Conservation (phyloP, 2,329 filamentous ascomycete species). For the Fusarium pseudograminearum region DNA sequence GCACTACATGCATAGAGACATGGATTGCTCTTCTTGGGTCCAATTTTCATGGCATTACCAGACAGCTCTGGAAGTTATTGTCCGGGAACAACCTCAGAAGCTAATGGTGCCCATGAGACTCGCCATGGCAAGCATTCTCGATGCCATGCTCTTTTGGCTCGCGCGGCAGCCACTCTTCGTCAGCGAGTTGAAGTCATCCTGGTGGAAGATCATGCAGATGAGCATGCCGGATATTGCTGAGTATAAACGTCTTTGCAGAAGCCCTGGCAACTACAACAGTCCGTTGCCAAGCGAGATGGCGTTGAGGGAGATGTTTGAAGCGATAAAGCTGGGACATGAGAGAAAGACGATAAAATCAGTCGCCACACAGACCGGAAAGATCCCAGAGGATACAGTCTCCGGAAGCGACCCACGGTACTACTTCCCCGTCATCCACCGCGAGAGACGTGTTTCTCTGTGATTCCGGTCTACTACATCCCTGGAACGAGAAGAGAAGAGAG, state of each 20-base stretch:
- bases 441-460: slow-evolving; percentile 41
- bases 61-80: slow-evolving; percentile 49
- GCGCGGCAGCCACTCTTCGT: slow-evolving; percentile 43
- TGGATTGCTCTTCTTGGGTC: slow-evolving; percentile 37
- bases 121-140: slow-evolving; percentile 50
- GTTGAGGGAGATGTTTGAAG: slow-evolving; percentile 40
- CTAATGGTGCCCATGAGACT: slow-evolving; percentile 51
- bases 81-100: slow-evolving; percentile 38
- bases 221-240: slow-evolving; percentile 48
- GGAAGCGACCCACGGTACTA: neutral
- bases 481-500: neutral
- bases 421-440: slow-evolving; percentile 5
- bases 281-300: slow-evolving; percentile 34
- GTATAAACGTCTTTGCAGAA: slow-evolving; percentile 38
- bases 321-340: slow-evolving; percentile 1
- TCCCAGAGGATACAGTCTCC: neutral
- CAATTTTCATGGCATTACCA: slow-evolving; percentile 47
- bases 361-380: neutral
- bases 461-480: neutral
- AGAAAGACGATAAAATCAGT: neutral
- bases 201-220: slow-evolving; percentile 42
- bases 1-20: slow-evolving; percentile 20
- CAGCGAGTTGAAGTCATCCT: slow-evolving; percentile 44
- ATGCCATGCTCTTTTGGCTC: slow-evolving; percentile 47
- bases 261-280: slow-evolving; percentile 24